A percentile compares a stretch with the other conserved stretches of the same genome.
These are phyloP conservation scores for Annona cherimola DNA, from an alignment of 164 flowering plant species.

Conservation along the genomic window DNA sequence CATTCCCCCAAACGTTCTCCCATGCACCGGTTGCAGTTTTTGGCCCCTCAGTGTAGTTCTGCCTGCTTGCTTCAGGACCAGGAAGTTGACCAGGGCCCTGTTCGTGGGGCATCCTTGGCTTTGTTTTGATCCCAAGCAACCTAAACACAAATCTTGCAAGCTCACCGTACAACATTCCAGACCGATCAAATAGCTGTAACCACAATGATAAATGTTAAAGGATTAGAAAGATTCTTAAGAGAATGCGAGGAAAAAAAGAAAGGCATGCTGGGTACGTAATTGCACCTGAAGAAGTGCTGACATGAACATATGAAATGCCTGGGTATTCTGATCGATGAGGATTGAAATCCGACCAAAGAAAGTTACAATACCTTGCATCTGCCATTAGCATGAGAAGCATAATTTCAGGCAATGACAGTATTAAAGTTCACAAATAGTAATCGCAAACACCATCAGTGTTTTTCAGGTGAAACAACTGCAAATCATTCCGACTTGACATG, in stretches of 20 bases:
- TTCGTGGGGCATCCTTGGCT: constrained; percentile 47
- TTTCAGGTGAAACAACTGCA: background rate
- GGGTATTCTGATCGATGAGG: constrained; percentile 86
- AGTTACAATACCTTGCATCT: constrained; percentile 91
- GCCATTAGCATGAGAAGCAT: constrained; percentile 18
- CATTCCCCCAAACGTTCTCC: constrained; percentile 72
- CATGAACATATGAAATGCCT: constrained; percentile 94
- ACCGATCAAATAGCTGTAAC: constrained; percentile 82
- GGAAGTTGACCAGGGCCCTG: constrained; percentile 46
- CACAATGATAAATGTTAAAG: background rate
- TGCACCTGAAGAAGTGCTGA: constrained; percentile 88
- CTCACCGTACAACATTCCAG: constrained; percentile 85
- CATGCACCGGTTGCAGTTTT: constrained; percentile 59
- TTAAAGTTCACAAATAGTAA: background rate
- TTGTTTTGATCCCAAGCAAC: constrained; percentile 69
- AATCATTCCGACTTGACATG: background rate
- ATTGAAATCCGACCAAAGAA: constrained; percentile 81
- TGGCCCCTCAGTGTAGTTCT: constrained; percentile 43
- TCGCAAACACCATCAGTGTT: background rate
- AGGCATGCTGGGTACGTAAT: background rate
- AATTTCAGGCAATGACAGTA: background rate
- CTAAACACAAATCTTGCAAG: constrained; percentile 89
- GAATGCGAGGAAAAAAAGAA: background rate
- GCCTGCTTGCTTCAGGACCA: constrained; percentile 42
- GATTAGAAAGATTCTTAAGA: background rate